Evolutionary conservation across 768 basidiomycete species (phyloP).

Genomic region (Auriculariales sp.): DNA sequence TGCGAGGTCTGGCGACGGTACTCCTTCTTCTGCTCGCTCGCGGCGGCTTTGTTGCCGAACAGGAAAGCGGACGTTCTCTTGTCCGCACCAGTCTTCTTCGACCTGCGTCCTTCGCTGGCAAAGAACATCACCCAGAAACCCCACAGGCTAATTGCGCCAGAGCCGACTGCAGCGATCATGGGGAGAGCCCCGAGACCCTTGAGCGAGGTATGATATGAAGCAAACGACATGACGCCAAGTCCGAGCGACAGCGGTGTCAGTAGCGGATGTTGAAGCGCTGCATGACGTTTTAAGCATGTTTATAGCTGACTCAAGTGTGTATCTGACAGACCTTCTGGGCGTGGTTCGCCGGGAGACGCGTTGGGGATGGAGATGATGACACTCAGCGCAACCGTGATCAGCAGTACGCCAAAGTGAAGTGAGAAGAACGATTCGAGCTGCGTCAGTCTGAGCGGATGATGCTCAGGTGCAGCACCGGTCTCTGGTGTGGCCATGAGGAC

Average conservation of each 20-base stretch:
- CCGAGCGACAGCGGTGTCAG: slow-evolving; percentile 44
- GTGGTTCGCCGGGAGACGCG: neutral
- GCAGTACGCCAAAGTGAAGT: slow-evolving; percentile 47
- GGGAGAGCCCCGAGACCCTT: slow-evolving; percentile 37
- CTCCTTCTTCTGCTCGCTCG: slow-evolving; percentile 44
- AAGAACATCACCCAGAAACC: slow-evolving; percentile 42
- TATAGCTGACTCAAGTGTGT: neutral
- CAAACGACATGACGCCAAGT: slow-evolving; percentile 37
- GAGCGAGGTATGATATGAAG: slow-evolving; percentile 47
- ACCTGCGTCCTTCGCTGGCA: slow-evolving; percentile 33
- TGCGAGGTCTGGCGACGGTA: too few species aligned
- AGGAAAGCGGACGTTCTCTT: slow-evolving; percentile 69
- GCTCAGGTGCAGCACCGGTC: slow-evolving; percentile 11
- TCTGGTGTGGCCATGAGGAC: slow-evolving; percentile 45
- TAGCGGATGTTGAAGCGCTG: slow-evolving; percentile 41
- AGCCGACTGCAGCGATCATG: slow-evolving; percentile 33
- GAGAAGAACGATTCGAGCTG: slow-evolving; percentile 56
- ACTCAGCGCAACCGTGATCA: slow-evolving; percentile 38
- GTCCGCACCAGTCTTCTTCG: slow-evolving; percentile 67
- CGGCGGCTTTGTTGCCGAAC: slow-evolving; percentile 59
- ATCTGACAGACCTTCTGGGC: neutral
- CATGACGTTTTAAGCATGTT: slow-evolving; percentile 3
- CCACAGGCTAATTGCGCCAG: slow-evolving; percentile 41
- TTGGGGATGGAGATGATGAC: slow-evolving; percentile 51
- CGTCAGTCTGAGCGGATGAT: slow-evolving; percentile 32